A percentile compares a stretch with the other conserved stretches of the same genome.
Evolutionary conservation across 2,329 filamentous ascomycete genomes (phyloP).

Genomic region (Fusarium burgessii): DNA sequence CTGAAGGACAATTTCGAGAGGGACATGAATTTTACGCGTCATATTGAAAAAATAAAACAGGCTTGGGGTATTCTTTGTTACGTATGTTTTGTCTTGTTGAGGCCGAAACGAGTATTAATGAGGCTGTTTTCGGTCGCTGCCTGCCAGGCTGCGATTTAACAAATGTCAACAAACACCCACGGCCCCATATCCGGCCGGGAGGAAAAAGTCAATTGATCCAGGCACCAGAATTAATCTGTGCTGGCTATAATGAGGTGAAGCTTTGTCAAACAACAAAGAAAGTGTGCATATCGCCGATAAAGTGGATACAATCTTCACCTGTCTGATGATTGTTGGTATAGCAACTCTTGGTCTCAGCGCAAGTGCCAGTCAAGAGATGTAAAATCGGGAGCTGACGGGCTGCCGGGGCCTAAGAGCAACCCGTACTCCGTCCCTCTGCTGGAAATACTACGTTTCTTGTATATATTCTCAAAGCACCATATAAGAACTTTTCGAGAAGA

Average conservation of each 20-base stretch:
- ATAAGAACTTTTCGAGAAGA: too few species aligned
- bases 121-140: slow-evolving; percentile 8
- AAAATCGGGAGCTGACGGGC: neutral
- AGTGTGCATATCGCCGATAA: too few species aligned
- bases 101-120: neutral
- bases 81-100: neutral
- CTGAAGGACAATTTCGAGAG: slow-evolving; percentile 31
- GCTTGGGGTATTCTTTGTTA: neutral
- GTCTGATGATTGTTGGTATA: neutral
- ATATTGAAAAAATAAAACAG: neutral
- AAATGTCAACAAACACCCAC: neutral
- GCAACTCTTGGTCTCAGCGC: neutral
- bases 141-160: slow-evolving; percentile 19
- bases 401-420: neutral
- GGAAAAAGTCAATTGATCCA: neutral
- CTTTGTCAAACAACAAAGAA: too few species aligned
- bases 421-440: neutral
- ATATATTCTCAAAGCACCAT: too few species aligned
- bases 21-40: slow-evolving; percentile 1
- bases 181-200: neutral
- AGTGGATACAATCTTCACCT: too few species aligned
- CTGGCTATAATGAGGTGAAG: neutral
- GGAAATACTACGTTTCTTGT: too few species aligned
- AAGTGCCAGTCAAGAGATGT: neutral
- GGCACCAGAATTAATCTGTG: slow-evolving; percentile 7